Base-by-base conservation (phyloP, 1,284 basidiomycete genomes). In the Papiliotrema terrestris region DNA sequence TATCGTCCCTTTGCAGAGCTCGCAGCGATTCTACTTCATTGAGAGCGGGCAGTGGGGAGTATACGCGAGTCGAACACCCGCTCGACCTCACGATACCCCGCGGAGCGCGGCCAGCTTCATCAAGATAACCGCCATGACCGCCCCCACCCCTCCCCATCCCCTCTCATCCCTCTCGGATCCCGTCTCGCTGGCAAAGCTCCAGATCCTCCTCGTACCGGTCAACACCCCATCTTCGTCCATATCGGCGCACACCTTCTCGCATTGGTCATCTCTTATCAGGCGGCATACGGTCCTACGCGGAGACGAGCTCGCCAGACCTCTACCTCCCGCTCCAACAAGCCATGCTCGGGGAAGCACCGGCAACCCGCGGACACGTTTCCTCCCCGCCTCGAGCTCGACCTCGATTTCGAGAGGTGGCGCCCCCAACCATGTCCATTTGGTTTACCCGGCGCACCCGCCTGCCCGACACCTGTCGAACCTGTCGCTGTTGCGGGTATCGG, bases 171-270 rank as follows among this genome's bases (percentile, higher is more conserved):
- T 73, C 15, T 57, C 69, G 3, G 75, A 77, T 57, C 77, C 77
- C 0, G 54, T 71, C 14, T 63, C 71, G 2, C 67, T 74, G 8
- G 73, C 66, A 9, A 71, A 72, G 35, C 63, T 78, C 1, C 69
- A 74, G 41, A 62, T 78, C 47, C 67, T 78, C 15, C 59, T 78
- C 22, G 56, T 77, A 1, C 76, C 77, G 14, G 66, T 78, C 4
- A 70, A 74, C 56, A 42, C 35, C 22, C 20, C 55, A 36, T 44
- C 25, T 29, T 51, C 57, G 37, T 44, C 52, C 23, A 54, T 59
- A 13, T 58, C 55, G 29, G 61, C 60, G 13, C 48, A 51, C 3
- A 53, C 54, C 9, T 74, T 59, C 52, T 61, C 58, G 4, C 57
- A 63, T 45, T 75, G 71, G 61, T 37, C 61, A 19, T 38, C 22